Evolutionary conservation across 768 basidiomycete genomes (phyloP), one percentile per base, ranked within the genome.

Genomic region (button mushroom (Agaricus bisporus)): DNA sequence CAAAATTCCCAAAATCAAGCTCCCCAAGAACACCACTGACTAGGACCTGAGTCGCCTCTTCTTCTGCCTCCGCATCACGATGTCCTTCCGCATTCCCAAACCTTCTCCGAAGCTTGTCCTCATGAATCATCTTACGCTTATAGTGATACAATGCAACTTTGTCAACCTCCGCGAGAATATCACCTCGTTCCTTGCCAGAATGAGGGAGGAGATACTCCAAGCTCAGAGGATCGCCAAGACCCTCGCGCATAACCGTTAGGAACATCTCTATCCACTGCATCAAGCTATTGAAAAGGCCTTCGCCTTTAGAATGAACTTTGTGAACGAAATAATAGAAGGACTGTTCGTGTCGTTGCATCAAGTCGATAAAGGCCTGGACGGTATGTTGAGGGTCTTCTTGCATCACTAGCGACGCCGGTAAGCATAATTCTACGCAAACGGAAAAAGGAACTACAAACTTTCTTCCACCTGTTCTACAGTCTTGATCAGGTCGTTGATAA

Each of bases 241-340:
- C 97, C 56, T 95, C 93, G 10, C 97, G 88, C 44, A 94, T 81
- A 50, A 89, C 80, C 22, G 88, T 88, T 55, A 98, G 77, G 73
- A 98, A 98, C 35, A 91, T 81, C 68, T 98, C 95, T 67, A 97
- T 88, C 97, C 97, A 99, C 37, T 77, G 80, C 93, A 98, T 98
- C 54, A 99, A 82, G 62, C 79, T 82, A 63, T 94, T 88, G 67
- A 99, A 99, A 11, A 99, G 78, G 18, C 86, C 88, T 63, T 94
- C 88, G 35, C 97, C 97, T 66, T 98, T 98, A 42, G 92, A 86
- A 64, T 99, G 97, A 1, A 99, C 97, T 61, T 95, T 97, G 80
- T 99, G 93, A 25, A 99, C 95, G 65, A 99, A 99, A 54, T 78
- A 77, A 74, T 99, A 99, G 73, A 98, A 98, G 0, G 92, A 72